Evolutionary conservation across 495 filamentous ascomycete genomes (phyloP).

Genomic region (Trichocladium uniseriatum): DNA sequence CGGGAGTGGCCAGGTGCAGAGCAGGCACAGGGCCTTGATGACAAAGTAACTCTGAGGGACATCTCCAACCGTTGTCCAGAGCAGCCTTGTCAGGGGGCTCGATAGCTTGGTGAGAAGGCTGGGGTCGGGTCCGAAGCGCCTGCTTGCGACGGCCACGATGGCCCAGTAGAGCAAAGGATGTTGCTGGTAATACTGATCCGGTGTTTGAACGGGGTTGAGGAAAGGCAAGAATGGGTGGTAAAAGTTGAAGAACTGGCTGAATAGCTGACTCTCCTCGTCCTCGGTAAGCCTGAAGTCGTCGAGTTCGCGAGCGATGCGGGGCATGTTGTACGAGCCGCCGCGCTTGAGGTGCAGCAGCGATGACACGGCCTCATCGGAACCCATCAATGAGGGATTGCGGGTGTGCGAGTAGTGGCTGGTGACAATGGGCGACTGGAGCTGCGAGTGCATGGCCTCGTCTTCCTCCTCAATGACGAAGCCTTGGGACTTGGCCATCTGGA

Average conservation of each 20-base stretch:
- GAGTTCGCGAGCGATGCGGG: slow-evolving; percentile 47
- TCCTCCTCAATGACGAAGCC: slow-evolving; percentile 44
- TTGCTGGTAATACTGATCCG: slow-evolving; percentile 66
- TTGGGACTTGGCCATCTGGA: slow-evolving; percentile 40
- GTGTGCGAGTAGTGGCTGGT: slow-evolving; percentile 48
- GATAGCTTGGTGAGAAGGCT: slow-evolving; percentile 59
- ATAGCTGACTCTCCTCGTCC: slow-evolving; percentile 64
- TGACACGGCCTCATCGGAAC: slow-evolving; percentile 75
- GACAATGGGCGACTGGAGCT: slow-evolving; percentile 47
- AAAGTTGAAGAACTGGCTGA: slow-evolving; percentile 67
- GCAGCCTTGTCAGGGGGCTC: slow-evolving; percentile 59
- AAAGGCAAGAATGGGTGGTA: slow-evolving; percentile 85
- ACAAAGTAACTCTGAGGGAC: slow-evolving; percentile 80
- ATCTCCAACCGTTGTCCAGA: slow-evolving; percentile 76
- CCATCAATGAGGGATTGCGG: slow-evolving; percentile 55
- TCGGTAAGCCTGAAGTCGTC: slow-evolving; percentile 66
- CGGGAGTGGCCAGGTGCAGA: slow-evolving; percentile 88
- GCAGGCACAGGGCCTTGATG: slow-evolving; percentile 81
- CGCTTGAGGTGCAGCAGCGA: slow-evolving; percentile 67
- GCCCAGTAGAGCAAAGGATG: slow-evolving; percentile 79
- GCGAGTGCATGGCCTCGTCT: slow-evolving; percentile 39
- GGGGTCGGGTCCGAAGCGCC: slow-evolving; percentile 59
- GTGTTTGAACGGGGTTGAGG: slow-evolving; percentile 57
- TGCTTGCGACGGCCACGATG: slow-evolving; percentile 71
- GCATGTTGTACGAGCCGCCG: slow-evolving; percentile 44